Evolutionary conservation across 2,329 filamentous ascomycete species (phyloP), one percentile per base, ranked within the genome.

Genomic region (Venturiaceae sp.): DNA sequence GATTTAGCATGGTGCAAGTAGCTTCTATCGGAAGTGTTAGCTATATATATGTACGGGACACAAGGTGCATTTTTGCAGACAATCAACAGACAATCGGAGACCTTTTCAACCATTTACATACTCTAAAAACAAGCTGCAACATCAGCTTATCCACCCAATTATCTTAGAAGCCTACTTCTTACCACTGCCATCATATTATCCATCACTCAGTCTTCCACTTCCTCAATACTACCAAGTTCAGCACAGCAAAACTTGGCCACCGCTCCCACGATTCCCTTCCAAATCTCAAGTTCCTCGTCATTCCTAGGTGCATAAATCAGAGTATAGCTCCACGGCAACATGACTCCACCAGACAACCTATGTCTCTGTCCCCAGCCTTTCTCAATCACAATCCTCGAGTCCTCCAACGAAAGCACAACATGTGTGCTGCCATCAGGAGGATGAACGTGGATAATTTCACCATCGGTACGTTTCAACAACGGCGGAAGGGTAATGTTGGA

Each of bases 401-500:
- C 53, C 9, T 28, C 28, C 30, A 55, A 26, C 7, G 53, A 55
- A 7, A 55, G 21, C 3, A 55, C 53, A 5, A 55, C 30, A 39
- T 55, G 53, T 4, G 53, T 55, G 21, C 53, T 55, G 3, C 53
- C 53, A 37, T 55, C 53, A 26, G 28, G 53, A 16, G 53, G 53
- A 39, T 55, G 53, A 13, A 55, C 16, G 32, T 55, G 53, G 21
- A 39, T 39, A n/a, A 55, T 55, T 55, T 55, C 53, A 3, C 53
- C 53, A 8, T 16, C 14, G 8, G 33, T 55, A 14, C 23, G 7
- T 28, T 39, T 23, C 11, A 55, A n/a, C 23, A 55, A 55, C 5
- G 32, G 13, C 9, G 53, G 53, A 7, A 16, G 13, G 11, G 30
- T 9, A 9, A 55, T 8, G n/a, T 19, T 21, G 16, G 16, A n/a